Conservation (phyloP, 2,329 filamentous ascomycete genomes). For the Alternaria ventricosa region DNA sequence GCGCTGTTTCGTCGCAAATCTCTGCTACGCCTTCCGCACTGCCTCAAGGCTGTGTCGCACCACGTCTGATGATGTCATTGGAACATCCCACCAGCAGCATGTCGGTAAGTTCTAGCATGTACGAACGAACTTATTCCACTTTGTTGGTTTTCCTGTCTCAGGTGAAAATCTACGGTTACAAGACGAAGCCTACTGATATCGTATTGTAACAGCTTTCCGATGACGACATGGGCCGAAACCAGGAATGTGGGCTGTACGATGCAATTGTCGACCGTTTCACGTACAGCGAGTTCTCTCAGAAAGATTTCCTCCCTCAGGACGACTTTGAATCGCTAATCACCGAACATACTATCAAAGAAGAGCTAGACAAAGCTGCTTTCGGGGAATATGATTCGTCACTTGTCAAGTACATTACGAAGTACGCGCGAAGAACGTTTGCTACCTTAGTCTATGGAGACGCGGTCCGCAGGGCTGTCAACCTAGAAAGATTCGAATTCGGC, state of each 20-base stretch:
- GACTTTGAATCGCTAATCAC: not conserved
- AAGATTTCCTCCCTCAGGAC: not conserved
- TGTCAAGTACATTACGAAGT: not conserved
- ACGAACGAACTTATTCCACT: not conserved
- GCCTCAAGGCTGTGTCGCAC: not conserved
- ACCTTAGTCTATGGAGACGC: not conserved
- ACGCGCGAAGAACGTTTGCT: not conserved
- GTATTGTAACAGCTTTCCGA: not conserved
- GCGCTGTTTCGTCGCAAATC: not conserved
- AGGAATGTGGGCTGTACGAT: not conserved
- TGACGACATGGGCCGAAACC: not conserved
- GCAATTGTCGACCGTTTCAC: not conserved
- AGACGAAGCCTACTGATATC: not conserved
- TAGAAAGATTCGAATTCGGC: not conserved
- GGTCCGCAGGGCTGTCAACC: not conserved
- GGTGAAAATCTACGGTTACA: not conserved
- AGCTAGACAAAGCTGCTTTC: not conserved
- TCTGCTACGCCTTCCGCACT: not conserved
- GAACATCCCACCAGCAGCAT: not conserved
- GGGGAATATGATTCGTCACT: not conserved
- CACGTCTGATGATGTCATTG: not conserved
- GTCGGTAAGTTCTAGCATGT: not conserved
- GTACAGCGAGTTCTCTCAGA: not conserved
- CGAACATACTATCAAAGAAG: not conserved
- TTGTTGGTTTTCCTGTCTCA: not conserved